Conservation (phyloP, 2,329 filamentous ascomycete species). For the Mollisia scopiformis region DNA sequence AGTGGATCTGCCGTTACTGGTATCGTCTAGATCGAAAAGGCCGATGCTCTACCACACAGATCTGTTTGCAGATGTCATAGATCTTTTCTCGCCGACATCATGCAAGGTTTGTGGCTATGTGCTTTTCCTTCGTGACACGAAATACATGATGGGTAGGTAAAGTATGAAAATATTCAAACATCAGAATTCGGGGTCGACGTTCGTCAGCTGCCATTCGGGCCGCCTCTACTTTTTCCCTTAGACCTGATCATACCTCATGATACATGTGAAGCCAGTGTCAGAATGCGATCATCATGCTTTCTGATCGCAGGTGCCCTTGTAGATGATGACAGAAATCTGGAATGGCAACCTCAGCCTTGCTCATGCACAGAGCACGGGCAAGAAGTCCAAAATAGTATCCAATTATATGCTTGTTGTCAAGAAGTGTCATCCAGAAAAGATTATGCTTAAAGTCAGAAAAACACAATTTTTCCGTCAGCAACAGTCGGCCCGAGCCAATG, state of each 20-base stretch:
- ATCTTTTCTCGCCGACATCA: conserved; percentile 21
- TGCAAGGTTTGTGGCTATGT: conserved; percentile 27
- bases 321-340: neutral
- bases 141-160: too few relatives aligned
- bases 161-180: conserved; percentile 1
- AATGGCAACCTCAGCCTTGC: conserved; percentile 14
- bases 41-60: conserved; percentile 11
- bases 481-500: conserved; percentile 5
- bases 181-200: neutral
- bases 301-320: conserved; percentile 3
- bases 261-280: conserved; percentile 12
- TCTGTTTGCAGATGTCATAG: conserved; percentile 18
- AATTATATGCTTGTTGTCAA: conserved; percentile 6
- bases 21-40: conserved; percentile 22
- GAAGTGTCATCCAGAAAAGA: conserved; percentile 8
- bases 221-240: conserved; percentile 14
- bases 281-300: conserved; percentile 5
- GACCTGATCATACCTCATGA: conserved; percentile 10
- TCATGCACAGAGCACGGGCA: conserved; percentile 1
- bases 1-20: conserved; percentile 16
- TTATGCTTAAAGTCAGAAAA: conserved; percentile 23
- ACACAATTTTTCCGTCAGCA: neutral
- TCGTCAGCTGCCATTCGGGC: conserved; percentile 19
- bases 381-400: conserved; percentile 15
- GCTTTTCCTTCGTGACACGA: neutral